Evolutionary conservation across 768 basidiomycete species (phyloP).

Genomic region (Lentinus tigrinus): DNA sequence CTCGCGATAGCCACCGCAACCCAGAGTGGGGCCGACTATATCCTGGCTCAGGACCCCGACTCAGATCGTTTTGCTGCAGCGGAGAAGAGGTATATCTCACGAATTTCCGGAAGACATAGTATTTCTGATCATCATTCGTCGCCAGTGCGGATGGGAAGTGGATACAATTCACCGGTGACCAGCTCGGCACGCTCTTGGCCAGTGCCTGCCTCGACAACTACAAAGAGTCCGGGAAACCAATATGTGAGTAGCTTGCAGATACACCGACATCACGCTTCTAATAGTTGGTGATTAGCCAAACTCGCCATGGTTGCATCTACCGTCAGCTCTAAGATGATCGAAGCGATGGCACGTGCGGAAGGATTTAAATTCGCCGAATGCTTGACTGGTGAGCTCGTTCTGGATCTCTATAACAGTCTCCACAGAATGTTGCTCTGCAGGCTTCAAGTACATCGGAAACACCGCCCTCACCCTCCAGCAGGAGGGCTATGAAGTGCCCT

Average conservation of each 20-base stretch:
- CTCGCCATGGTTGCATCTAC: slow-evolving; percentile 87
- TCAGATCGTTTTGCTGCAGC: slow-evolving; percentile 81
- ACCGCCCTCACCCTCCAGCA: slow-evolving; percentile 63
- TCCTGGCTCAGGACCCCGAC: slow-evolving; percentile 89
- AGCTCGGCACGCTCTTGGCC: slow-evolving; percentile 66
- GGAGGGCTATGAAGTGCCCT: slow-evolving; percentile 64
- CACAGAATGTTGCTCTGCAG: slow-evolving; percentile 36
- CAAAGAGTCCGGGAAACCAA: slow-evolving; percentile 43
- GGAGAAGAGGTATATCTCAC: slow-evolving; percentile 51
- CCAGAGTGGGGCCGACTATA: slow-evolving; percentile 50
- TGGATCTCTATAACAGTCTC: not conserved
- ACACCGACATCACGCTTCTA: slow-evolving; percentile 24
- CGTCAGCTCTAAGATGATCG: slow-evolving; percentile 89
- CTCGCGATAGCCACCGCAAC: slow-evolving; percentile 68
- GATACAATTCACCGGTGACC: slow-evolving; percentile 80
- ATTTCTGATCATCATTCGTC: not conserved
- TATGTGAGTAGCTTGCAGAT: slow-evolving; percentile 31
- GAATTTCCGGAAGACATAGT: not conserved
- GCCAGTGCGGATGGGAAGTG: slow-evolving; percentile 54
- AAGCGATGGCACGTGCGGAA: slow-evolving; percentile 69
- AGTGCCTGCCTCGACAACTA: slow-evolving; percentile 43
- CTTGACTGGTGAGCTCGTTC: slow-evolving; percentile 62
- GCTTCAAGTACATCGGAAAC: slow-evolving; percentile 92
- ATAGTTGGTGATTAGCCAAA: slow-evolving; percentile 39
- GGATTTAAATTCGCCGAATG: slow-evolving; percentile 86